Base-by-base conservation (phyloP, 2,329 filamentous ascomycete species). In the Neocucurbitaria cava region DNA sequence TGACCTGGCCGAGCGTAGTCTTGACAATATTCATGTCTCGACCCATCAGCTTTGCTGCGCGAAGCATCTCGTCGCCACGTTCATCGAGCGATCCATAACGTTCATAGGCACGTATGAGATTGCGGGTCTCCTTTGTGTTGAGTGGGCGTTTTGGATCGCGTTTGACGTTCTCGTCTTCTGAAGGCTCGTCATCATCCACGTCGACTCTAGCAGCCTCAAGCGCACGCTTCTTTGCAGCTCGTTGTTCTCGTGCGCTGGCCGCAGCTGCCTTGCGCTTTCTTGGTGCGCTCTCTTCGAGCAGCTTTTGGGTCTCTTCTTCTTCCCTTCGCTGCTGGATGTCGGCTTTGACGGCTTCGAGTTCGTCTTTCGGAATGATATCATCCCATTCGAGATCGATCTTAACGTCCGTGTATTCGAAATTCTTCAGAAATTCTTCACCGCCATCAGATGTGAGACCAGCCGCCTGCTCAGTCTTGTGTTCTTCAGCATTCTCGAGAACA, bases 311-410 rank as follows among this genome's bases (percentile, higher is more conserved):
- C 62, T 95, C 96, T 42, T 89, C 87, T 13, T 93, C 91, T 51
- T 96, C 87, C 51, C 90, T 87, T 69, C 90, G 89, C 74, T 89
- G 87, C 64, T 96, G 90, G 68, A 98, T 94, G 46, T 96, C 91
- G 0, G 87, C 88, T 74, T 96, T 96, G 77, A 98, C 90, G 56
- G 88, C 88, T 15, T 93, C 93, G 17, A 99, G 84, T 68, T 96
- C 88, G 7, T 96, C 92, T 55, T 93, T 92, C 0, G 95, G 96
- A 65, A 99, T 98, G 67, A 99, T 99, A 63, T 98, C 90, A 68
- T 99, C 95, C 95, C 95, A 99, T 64, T 96, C 92, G 23, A 98
- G 87, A 61, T 98, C 85, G 56, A 98, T 90, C 78, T 98, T 98
- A 76, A 98, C 94, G 75, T 99, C 95, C 1, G 95, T 97, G 70